Base-by-base conservation (phyloP, 2,329 filamentous ascomycete species). In the Cladophialophora chaetospira region DNA sequence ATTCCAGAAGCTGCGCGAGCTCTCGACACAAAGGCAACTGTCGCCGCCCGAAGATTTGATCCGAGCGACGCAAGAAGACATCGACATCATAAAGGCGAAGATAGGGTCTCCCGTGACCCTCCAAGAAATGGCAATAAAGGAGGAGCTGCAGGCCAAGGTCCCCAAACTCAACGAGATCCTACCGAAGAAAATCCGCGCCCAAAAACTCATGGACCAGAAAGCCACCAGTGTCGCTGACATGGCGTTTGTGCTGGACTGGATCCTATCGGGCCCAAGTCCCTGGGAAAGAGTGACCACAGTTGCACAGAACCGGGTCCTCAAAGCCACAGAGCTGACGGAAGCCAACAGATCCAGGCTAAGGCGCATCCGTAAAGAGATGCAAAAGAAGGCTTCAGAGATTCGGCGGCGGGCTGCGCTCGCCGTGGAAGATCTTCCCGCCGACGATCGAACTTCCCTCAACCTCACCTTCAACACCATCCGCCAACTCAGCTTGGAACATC, bases 181-280 rank as follows among this genome's bases (percentile, higher is more conserved):
- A 65, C 67, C 75, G 61, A 78, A 81, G 69, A 76, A 77, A 59
- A 21, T 60, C 58, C 73, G 79, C 19, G 78, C 77, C n/a, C 74
- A 74, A 53, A 73, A 73, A 42, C 73, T 86, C 42, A 85, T 86
- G 82, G 75, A 87, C 66, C 84, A 87, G 68, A 84, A 82, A 68
- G 82, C 82, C n/a, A 86, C 83, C 55, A 78, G 75, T 40, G 76
- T 85, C 17, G 84, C 83, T 4, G 84, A 87, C 65, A 68, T 85
- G 21, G 82, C 83, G 1, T 79, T 80, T 17, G 81, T 85, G 2
- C 67, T 86, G 50, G 60, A 69, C 23, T 74, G 79, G 58, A 80
- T 83, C 64, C 72, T 78, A 38, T 57, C 65, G 72, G 43, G 72
- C 13, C 67, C 69, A 5, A 67, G 68, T 19, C 61, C 62, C 10